Evolutionary conservation across 225 moss, liverwort and hornwort species (phyloP), one percentile per base, ranked within the genome.

Genomic region (Sphagnum tenellum): DNA sequence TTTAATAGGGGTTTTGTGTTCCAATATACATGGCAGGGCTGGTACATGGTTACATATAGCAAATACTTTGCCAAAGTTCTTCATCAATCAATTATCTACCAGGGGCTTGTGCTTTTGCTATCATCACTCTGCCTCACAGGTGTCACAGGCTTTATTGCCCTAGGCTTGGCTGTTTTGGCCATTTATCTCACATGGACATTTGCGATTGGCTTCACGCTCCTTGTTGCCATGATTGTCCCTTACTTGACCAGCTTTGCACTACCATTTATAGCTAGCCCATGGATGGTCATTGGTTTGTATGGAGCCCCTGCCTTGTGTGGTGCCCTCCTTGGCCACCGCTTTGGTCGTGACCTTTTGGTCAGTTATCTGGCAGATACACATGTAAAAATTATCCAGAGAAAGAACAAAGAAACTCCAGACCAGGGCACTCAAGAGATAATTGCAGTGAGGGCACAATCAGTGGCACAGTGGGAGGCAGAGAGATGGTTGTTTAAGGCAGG

Each of bases 401-500:
- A 62, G 48, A 61, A 74, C 13, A 29, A 29, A 29, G 49, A 54
- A 52, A 54, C 12, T 49, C 50, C 57, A 44, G 7, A 64, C 60
- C 60, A 71, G 76, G 64, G 52, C 52, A 52, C 5, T 9, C 52
- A 52, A 52, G 52, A 52, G 7, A 52, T 9, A 5, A 52, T 9
- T 9, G 5, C 52, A 5, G 7, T 52, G 5, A 52, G 52, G 5
- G 52, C 72, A 52, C 71, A 77, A 52, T 50, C 8, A 7, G 57
- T 51, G 49, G 80, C 76, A 44, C 49, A 73, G 48, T 88, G 79
- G 77, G 89, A 88, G 64, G 76, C 88, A 47, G 90, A 96, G 78
- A 81, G 96, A 63, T 89, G 78, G 85, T 76, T 92, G 72, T 96
- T 83, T 55, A 96, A 96, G 77, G 96, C 88, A 61, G 96, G 83